These are phyloP conservation scores for Phytophthora sojae DNA, from an alignment of 352 stramenopile genomes.

Conservation along the genomic window DNA sequence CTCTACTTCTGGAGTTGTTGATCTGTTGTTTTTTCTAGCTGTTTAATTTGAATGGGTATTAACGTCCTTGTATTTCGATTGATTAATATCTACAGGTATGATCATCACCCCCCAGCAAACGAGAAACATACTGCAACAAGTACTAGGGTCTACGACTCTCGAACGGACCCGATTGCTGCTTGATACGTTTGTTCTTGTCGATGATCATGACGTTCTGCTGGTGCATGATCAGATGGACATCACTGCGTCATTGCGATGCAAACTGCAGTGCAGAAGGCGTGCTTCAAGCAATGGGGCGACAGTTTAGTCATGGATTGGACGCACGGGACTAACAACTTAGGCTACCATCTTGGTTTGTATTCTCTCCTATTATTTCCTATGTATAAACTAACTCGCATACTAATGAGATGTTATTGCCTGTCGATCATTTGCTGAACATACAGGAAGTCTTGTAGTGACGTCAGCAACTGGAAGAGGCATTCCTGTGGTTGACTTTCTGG, in stretches of 20 bases:
- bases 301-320: too few relatives aligned
- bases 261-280: slow-evolving; percentile 6
- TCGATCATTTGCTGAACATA: neutral
- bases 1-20: neutral
- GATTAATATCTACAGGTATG: neutral
- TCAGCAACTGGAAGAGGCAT: slow-evolving; percentile 23
- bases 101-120: neutral
- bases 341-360: too few relatives aligned
- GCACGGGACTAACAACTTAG: too few relatives aligned
- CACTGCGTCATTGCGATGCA: slow-evolving; percentile 12
- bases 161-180: slow-evolving; percentile 1
- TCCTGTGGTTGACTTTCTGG: slow-evolving; percentile 31
- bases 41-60: neutral
- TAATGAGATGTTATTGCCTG: slow-evolving; percentile 4
- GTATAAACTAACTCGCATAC: neutral
- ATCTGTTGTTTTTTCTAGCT: neutral
- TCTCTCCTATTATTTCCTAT: too few relatives aligned
- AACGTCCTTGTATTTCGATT: neutral
- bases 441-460: slow-evolving; percentile 27
- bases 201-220: slow-evolving; percentile 12
- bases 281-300: slow-evolving; percentile 1
- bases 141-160: neutral
- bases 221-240: slow-evolving; percentile 18
- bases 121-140: neutral
- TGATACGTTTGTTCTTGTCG: slow-evolving; percentile 3